Evolutionary conservation across 2,329 filamentous ascomycete genomes (phyloP).

Genomic region (Alternaria sp.): DNA sequence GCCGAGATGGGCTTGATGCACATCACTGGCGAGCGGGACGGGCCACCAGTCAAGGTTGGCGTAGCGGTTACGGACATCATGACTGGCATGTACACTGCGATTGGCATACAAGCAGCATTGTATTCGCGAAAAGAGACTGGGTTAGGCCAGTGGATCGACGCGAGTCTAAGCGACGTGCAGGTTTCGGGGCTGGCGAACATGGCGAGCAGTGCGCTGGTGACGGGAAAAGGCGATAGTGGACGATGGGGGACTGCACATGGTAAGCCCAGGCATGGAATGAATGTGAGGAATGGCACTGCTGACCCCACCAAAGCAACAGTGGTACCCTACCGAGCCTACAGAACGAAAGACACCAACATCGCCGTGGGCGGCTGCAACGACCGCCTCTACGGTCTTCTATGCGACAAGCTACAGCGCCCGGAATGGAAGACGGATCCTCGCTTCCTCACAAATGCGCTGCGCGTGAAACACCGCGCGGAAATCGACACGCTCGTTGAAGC

Average conservation of each 20-base stretch:
- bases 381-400: constrained; percentile 67
- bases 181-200: constrained; percentile 92
- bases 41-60: constrained; percentile 95
- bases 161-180: constrained; percentile 90
- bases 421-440: constrained; percentile 66
- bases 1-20: constrained; percentile 98
- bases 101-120: constrained; percentile 91
- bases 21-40: constrained; percentile 88
- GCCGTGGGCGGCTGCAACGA: constrained; percentile 71
- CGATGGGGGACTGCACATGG: constrained; percentile 96
- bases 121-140: constrained; percentile 77
- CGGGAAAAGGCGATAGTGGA: constrained; percentile 83
- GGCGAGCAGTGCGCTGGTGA: constrained; percentile 87
- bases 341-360: constrained; percentile 68
- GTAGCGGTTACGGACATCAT: constrained; percentile 96
- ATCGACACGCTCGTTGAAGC: constrained; percentile 81
- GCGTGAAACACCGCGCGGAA: constrained; percentile 73
- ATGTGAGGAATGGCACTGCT: background rate
- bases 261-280: constrained; percentile 52
- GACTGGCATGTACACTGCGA: constrained; percentile 92
- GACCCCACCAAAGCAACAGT: constrained; percentile 71
- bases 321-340: constrained; percentile 88
- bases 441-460: constrained; percentile 66
- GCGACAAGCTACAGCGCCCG: constrained; percentile 63
- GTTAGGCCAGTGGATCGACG: constrained; percentile 89